Evolutionary conservation across 768 basidiomycete genomes (phyloP).

Genomic region (Boletus pseudopeckii): DNA sequence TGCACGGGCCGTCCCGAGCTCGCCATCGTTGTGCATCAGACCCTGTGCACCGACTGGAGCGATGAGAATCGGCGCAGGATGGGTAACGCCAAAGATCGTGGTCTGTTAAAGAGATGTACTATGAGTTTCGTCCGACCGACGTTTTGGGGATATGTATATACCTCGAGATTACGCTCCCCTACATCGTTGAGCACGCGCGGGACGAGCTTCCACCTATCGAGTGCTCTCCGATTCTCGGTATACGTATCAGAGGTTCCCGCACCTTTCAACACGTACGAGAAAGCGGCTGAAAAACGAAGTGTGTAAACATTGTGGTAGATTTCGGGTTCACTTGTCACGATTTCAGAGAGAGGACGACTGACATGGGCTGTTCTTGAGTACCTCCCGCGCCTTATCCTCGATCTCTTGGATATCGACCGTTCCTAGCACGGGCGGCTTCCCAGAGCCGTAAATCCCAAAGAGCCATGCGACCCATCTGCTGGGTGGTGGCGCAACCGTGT

Average conservation of each 20-base stretch:
- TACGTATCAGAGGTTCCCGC: slow-evolving; percentile 68
- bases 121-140: not conserved
- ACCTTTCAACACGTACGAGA: slow-evolving; percentile 65
- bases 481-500: slow-evolving; percentile 18
- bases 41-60: slow-evolving; percentile 58
- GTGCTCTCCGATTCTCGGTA: slow-evolving; percentile 57
- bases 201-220: slow-evolving; percentile 53
- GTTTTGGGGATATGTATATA: slow-evolving; percentile 19
- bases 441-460: slow-evolving; percentile 20
- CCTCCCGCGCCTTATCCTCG: slow-evolving; percentile 59
- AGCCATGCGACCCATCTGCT: slow-evolving; percentile 24
- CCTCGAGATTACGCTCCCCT: slow-evolving; percentile 47
- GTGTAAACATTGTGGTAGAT: not conserved
- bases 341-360: slow-evolving; percentile 8
- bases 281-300: slow-evolving; percentile 44
- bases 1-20: slow-evolving; percentile 43
- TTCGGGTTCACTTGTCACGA: not conserved
- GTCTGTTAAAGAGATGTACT: slow-evolving; percentile 38
- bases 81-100: slow-evolving; percentile 51
- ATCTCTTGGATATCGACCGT: slow-evolving; percentile 63
- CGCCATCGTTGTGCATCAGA: slow-evolving; percentile 42
- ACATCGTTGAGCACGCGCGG: slow-evolving; percentile 56
- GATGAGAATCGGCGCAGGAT: slow-evolving; percentile 45
- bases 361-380: slow-evolving; percentile 55
- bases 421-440: slow-evolving; percentile 37